Percentiles rank a stretch among this genome's conserved stretches.
phyloP scores from a whole-genome alignment of 148 eudicot genomes.

The Diospyros lotus region DNA sequence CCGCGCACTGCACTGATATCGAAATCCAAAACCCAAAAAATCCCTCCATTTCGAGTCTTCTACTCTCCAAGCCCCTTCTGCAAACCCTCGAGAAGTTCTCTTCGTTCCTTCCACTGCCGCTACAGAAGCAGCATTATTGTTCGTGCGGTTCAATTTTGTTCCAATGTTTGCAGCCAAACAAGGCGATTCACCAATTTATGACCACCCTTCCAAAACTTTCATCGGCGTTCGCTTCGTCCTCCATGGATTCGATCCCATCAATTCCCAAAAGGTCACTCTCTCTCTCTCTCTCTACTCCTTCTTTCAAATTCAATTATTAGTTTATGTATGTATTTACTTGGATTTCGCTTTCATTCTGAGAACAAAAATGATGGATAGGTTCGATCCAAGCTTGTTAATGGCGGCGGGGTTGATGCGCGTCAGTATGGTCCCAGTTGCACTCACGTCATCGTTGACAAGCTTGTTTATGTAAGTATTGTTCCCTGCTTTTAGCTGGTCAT shows the following conservation, averaged over 20 bases:
- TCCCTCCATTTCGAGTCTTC: no score
- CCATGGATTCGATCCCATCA: conserved; percentile 48
- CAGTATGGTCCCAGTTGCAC: conserved; percentile 54
- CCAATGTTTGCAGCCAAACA: conserved; percentile 27
- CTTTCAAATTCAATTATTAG: no score
- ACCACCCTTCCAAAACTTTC: conserved; percentile 30
- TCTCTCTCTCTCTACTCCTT: background rate
- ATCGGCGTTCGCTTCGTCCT: conserved; percentile 50
- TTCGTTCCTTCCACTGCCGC: no score
- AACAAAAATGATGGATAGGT: conserved; percentile 28
- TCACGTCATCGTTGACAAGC: conserved; percentile 63
- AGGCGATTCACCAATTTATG: conserved; percentile 14
- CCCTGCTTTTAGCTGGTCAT: background rate
- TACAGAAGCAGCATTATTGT: no score
- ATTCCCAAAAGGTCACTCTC: conserved; percentile 27
- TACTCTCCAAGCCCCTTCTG: no score
- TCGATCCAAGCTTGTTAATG: conserved; percentile 51
- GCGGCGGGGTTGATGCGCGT: conserved; percentile 60
- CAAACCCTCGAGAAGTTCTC: no score
- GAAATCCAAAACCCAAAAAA: no score
- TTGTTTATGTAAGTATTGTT: conserved; percentile 38
- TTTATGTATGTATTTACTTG: no score
- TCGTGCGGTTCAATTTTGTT: background rate
- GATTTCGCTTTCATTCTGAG: background rate
- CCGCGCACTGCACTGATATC: no score